Evolutionary conservation across 192 early-diverging fungal species (phyloP).

Genomic region (Umbelopsis ramanniana): DNA sequence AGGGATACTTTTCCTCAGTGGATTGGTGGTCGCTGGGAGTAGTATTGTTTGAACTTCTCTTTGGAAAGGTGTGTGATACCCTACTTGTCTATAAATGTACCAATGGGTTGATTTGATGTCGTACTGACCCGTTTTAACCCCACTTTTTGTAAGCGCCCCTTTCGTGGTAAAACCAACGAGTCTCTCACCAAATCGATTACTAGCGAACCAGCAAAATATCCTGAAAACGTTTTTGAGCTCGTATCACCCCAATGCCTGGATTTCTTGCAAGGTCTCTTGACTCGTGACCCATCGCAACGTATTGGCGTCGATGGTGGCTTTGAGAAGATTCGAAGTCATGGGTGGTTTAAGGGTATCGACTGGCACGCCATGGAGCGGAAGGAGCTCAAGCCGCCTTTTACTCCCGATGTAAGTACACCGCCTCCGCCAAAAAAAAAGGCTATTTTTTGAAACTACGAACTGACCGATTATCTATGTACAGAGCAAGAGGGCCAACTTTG

Average conservation of each 20-base stretch:
- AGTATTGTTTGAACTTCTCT: slow-evolving; percentile 74
- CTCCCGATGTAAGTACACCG: slow-evolving; percentile 40
- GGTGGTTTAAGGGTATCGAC: slow-evolving; percentile 34
- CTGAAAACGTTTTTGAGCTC: slow-evolving; percentile 50
- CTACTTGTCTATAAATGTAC: slow-evolving; percentile 15
- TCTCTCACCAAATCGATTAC: slow-evolving; percentile 73
- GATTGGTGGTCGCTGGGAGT: slow-evolving; percentile 87
- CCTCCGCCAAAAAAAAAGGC: not conserved
- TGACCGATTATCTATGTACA: slow-evolving; percentile 22
- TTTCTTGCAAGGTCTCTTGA: slow-evolving; percentile 44
- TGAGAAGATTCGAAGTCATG: slow-evolving; percentile 21
- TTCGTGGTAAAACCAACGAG: slow-evolving; percentile 82
- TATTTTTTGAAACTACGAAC: not conserved
- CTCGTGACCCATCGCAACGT: slow-evolving; percentile 24
- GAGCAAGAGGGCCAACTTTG: slow-evolving; percentile 91
- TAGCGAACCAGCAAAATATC: slow-evolving; percentile 66
- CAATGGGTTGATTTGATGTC: not conserved
- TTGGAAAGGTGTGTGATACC: slow-evolving; percentile 65
- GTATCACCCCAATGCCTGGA: slow-evolving; percentile 56
- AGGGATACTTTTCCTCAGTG: slow-evolving; percentile 56
- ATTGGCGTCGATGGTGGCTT: slow-evolving; percentile 34
- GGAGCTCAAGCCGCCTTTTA: slow-evolving; percentile 27
- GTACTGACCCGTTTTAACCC: not conserved
- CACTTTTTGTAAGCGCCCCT: slow-evolving; percentile 65
- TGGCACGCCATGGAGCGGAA: slow-evolving; percentile 33